phyloP scores from a whole-genome alignment of 768 basidiomycete species.

The Myochromella boudieri region DNA sequence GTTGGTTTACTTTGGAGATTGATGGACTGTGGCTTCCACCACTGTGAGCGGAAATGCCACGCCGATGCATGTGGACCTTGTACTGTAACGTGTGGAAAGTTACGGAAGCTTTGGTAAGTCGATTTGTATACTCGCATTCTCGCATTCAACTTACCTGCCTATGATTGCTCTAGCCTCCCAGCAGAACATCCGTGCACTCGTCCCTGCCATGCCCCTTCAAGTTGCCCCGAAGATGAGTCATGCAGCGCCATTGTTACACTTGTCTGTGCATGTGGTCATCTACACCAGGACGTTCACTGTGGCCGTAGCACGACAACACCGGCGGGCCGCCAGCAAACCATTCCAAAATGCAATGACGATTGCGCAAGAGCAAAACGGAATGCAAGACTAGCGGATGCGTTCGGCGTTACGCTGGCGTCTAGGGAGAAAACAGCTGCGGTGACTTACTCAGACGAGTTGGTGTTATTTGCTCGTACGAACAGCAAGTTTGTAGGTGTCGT shows the following conservation, averaged over 20 bases:
- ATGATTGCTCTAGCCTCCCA: slow-evolving; percentile 48
- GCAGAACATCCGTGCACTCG: slow-evolving; percentile 72
- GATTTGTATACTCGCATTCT: not conserved
- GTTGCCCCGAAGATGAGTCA: slow-evolving; percentile 78
- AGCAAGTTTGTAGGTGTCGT: slow-evolving; percentile 67
- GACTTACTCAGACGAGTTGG: slow-evolving; percentile 63
- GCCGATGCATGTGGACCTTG: slow-evolving; percentile 79
- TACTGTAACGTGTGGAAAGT: slow-evolving; percentile 78
- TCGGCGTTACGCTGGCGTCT: slow-evolving; percentile 72
- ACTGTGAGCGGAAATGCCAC: slow-evolving; percentile 83
- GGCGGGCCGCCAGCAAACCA: slow-evolving; percentile 34
- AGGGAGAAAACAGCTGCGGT: slow-evolving; percentile 39
- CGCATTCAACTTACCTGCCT: not conserved
- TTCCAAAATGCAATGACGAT: slow-evolving; percentile 73
- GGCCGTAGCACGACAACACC: slow-evolving; percentile 54
- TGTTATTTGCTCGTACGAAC: slow-evolving; percentile 60
- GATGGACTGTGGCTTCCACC: slow-evolving; percentile 86
- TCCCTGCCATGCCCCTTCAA: slow-evolving; percentile 86
- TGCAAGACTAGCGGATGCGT: slow-evolving; percentile 83
- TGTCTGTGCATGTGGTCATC: slow-evolving; percentile 80
- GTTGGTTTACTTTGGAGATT: slow-evolving; percentile 44
- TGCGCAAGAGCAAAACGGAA: slow-evolving; percentile 87
- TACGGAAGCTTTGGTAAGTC: slow-evolving; percentile 77
- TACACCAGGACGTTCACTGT: slow-evolving; percentile 73
- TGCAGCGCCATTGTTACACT: slow-evolving; percentile 70